Evolutionary conservation across 2,329 filamentous ascomycete species (phyloP).

Genomic region (Pseudocercospora fuligena): DNA sequence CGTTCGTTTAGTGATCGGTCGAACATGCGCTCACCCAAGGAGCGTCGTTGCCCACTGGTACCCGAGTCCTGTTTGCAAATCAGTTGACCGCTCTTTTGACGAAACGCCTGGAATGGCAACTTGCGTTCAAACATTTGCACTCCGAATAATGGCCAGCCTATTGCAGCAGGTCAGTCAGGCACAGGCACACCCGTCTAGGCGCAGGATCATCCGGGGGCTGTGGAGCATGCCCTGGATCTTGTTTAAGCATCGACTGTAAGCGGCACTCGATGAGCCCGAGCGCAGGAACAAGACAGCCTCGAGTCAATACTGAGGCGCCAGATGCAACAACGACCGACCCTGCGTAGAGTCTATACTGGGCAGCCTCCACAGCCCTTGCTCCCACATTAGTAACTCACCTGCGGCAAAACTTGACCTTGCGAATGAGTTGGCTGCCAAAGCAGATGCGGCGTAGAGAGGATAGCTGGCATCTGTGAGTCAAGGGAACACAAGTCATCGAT

Average conservation of each 20-base stretch:
- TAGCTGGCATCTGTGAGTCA: slow-evolving; percentile 39
- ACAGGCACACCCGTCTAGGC: slow-evolving; percentile 7
- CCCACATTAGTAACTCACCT: slow-evolving; percentile 45
- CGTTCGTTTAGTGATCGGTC: background rate
- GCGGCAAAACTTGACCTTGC: slow-evolving; percentile 55
- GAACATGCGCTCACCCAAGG: slow-evolving; percentile 35
- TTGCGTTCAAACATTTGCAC: slow-evolving; percentile 59
- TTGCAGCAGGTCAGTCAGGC: slow-evolving; percentile 22
- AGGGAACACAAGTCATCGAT: background rate
- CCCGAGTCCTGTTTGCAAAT: slow-evolving; percentile 46
- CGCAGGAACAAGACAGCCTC: slow-evolving; percentile 6
- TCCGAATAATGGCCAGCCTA: slow-evolving; percentile 49
- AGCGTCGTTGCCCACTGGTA: slow-evolving; percentile 57
- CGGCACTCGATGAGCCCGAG: background rate
- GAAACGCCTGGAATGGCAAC: slow-evolving; percentile 33
- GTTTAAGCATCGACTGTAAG: background rate
- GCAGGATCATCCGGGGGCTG: background rate
- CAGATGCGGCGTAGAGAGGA: slow-evolving; percentile 55
- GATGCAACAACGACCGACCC: background rate
- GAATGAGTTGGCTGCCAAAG: slow-evolving; percentile 57
- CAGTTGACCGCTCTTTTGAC: slow-evolving; percentile 51
- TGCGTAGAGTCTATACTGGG: slow-evolving; percentile 5
- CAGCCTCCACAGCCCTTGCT: slow-evolving; percentile 2
- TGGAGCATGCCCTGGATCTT: slow-evolving; percentile 4
- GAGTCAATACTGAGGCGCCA: background rate